Evolutionary conservation across 495 filamentous ascomycete genomes (phyloP), one percentile per base, ranked within the genome.

Genomic region (Thermothielavioides terrestris): DNA sequence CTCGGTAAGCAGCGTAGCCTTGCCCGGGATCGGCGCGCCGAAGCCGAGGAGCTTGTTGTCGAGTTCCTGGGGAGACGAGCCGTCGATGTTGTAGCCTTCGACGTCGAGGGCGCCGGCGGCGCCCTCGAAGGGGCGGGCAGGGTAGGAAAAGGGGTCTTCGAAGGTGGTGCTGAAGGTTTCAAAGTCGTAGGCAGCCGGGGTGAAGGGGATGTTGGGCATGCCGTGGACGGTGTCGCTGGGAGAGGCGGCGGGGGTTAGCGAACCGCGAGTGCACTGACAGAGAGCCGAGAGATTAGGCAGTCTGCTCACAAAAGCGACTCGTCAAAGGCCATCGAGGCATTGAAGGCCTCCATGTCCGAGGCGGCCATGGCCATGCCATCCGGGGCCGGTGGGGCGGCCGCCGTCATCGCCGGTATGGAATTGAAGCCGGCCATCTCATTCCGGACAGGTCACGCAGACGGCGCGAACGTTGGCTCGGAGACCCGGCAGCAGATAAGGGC

Each of bases 91-190:
- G n/a, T 62, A 56, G 32, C 52, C 55, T 41, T 73, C 85, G 43
- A 57, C 50, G 54, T 63, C 61, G 44, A 53, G 50, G 40, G 57
- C 57, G 27, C 42, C 56, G 46, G 51, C 54, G 52, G 25, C 44
- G 37, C 42, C 30, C 6, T 40, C 48, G 31, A 55, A 84, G 26
- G 75, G 69, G 31, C 66, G 61, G 6, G 71, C 53, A 15, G 63
- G 57, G 54, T 74, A 76, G 45, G 77, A 78, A 60, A 86, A 85
- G 10, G 83, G 77, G 49, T 85, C 83, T 59, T 86, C 83, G 57
- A 86, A 86, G 23, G 77, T 79, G 20, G 68, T 68, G 25, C 68
- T 71, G 55, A 76, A 77, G 55, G 66, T 65, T 34, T 79, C 76
- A 55, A 76, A 75, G 56, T 78, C 68, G 66, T 77, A 77, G n/a